Base-by-base conservation (phyloP, 352 stramenopile genomes). In the Phytophthora cactorum region DNA sequence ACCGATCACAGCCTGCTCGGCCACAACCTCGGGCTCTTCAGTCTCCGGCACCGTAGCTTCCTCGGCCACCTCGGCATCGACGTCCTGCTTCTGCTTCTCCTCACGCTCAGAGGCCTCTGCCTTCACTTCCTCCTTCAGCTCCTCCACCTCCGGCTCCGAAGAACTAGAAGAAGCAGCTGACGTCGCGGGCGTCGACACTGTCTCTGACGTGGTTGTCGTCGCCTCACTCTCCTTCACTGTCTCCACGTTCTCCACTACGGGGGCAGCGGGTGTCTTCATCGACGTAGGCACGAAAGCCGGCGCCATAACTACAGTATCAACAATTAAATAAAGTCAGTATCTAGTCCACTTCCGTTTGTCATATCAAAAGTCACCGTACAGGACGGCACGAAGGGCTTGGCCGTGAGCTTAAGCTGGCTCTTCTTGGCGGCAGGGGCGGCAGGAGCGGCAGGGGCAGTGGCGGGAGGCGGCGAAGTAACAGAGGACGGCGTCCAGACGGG, bases 341-440 rank as follows among this genome's bases (percentile, higher is more conserved):
- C 22, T 34, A 36, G 4, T 60, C 28, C 28, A 43, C 43, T 46
- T 31, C 3, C 39, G 7, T 49, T 9, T 22, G 11, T 4, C 17
- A 12, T 43, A 4, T 7, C 8, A 5, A 22, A 32, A 31, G 17
- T 7, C 15, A 31, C 29, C 72, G 58, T 74, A 89, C 78, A 81
- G 5, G 68, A 84, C 1, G 83, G 83, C 47, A 90, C 77, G 47
- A 91, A 91, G 10, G 68, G 72, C 64, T 86, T 85, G 38, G 83
- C 83, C 39, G 77, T 75, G 7, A 81, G 73, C 63, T 88, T 89
- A 1, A 91, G 66, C 59, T 68, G 68, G 25, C 68, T 86, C 50
- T 61, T 70, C 56, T 70, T 77, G 52, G 39, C 17, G 44, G 54
- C 29, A 27, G 54, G 54, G 34, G 49, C 36, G 8, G 51, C 34